Evolutionary conservation across 306 rosid species (phyloP).

Genomic region (Mimosa pudica): DNA sequence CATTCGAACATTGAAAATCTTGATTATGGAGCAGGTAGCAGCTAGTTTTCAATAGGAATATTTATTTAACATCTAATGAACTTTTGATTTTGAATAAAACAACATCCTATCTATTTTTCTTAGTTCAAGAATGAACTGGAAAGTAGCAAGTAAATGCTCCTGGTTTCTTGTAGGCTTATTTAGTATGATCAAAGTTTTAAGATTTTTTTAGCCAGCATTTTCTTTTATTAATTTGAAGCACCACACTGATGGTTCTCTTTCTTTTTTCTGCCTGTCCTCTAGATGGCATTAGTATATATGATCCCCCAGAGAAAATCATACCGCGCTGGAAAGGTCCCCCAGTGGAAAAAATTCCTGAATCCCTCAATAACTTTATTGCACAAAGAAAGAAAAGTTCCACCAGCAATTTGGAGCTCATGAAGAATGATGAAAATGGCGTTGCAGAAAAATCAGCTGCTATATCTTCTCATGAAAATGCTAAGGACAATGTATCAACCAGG

Average conservation of each 20-base stretch:
- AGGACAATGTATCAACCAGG: constrained; percentile 33
- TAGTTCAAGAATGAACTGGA: not conserved
- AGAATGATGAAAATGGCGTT: constrained; percentile 46
- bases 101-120: constrained; percentile 6
- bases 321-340: constrained; percentile 93
- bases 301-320: constrained; percentile 82
- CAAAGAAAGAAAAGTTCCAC: constrained; percentile 48
- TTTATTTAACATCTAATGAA: constrained; percentile 19
- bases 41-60: constrained; percentile 27
- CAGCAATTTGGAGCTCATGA: constrained; percentile 42
- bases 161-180: constrained; percentile 17
- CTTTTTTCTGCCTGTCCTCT: constrained; percentile 22
- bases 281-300: constrained; percentile 91
- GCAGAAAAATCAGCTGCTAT: constrained; percentile 48
- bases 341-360: constrained; percentile 70
- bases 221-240: constrained; percentile 23
- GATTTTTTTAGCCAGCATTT: constrained; percentile 22
- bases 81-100: constrained; percentile 25
- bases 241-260: constrained; percentile 33
- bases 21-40: constrained; percentile 86
- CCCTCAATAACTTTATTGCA: constrained; percentile 59
- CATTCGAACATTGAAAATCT: constrained; percentile 92
- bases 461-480: constrained; percentile 40
- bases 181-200: constrained; percentile 8
- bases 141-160: not conserved